Evolutionary conservation across 129 eudicot species (phyloP), one percentile per base, ranked within the genome.

Genomic region (Artemisia annua): DNA sequence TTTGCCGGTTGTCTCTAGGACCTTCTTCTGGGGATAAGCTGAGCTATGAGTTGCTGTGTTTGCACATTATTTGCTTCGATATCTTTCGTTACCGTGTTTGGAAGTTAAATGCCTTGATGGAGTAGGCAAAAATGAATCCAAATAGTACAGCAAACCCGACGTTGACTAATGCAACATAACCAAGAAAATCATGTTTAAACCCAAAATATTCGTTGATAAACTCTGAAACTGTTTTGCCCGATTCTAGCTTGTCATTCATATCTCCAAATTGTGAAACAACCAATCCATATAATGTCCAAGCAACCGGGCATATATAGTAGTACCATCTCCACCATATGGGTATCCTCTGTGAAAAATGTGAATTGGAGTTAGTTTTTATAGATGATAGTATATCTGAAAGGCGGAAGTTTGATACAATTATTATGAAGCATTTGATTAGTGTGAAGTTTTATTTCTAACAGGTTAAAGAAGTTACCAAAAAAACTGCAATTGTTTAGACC

Each of bases 241-340:
- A 63, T 2, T 83, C 83, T 24, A 85, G 74, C 66, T 51, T 66
- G 19, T 68, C 79, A 0, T 74, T 53, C 14, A 83, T 32, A 70
- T 90, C 96, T 44, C 85, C 91, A 26, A 81, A 90, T 75, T 90
- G 96, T 60, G 96, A 90, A 44, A 78, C 93, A 59, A 87, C 80
- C 66, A 90, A 73, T 43, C 96, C 96, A 22, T 90, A 85, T 67
- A 90, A 35, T 43, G 90, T 84, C 96, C 96, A 90, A 12, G 90
- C 72, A 20, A 90, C 55, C 1, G 96, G 96, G 70, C 81, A 71
- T 4, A 81, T 57, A 32, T 82, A 90, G 70, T 81, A 87, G 83
- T 83, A 90, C 94, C 94, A 90, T 81, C 94, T 85, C 96, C 96
- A 90, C 93, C 91, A 90, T 35, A 85, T 59, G 4, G 94, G 96